A percentile compares a stretch with the other conserved stretches of the same genome.
Evolutionary conservation across 1,284 basidiomycete species (phyloP).

Genomic region (Tranzscheliella williamsii): DNA sequence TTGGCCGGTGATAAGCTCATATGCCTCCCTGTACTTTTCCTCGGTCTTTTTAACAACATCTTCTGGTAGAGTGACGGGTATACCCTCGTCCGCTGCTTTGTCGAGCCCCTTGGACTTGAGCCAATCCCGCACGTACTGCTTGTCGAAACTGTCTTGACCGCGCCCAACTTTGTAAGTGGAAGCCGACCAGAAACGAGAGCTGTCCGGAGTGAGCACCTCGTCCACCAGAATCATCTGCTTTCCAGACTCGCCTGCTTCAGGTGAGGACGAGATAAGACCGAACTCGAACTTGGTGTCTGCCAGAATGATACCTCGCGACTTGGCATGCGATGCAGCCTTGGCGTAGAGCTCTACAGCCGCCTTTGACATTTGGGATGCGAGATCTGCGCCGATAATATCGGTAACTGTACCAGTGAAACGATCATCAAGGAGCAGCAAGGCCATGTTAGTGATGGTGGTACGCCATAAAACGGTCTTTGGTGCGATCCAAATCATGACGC

Average conservation of each 20-base stretch:
- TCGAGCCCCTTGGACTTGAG: conserved; percentile 51
- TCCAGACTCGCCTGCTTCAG: conserved; percentile 22
- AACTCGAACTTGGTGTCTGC: conserved; percentile 95
- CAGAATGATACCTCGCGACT: conserved; percentile 80
- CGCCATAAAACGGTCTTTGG: no score
- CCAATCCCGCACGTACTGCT: conserved; percentile 95
- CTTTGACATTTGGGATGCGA: conserved; percentile 70
- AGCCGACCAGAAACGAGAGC: conserved; percentile 92
- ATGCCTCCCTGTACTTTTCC: conserved; percentile 57
- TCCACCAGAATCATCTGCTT: conserved; percentile 82
- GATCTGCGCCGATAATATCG: conserved; percentile 59
- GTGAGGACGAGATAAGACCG: conserved; percentile 67
- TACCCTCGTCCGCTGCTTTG: conserved; percentile 47
- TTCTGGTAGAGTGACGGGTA: conserved; percentile 48
- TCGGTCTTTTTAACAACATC: conserved; percentile 52
- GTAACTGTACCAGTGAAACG: conserved; percentile 9
- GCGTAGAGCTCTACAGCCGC: conserved; percentile 74
- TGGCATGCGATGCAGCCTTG: conserved; percentile 77
- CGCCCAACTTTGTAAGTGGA: conserved; percentile 74
- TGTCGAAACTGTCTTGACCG: conserved; percentile 89
- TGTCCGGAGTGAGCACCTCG: conserved; percentile 94
- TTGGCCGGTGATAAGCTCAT: conserved; percentile 49
- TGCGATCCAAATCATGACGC: no score
- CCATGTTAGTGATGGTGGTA: no score
- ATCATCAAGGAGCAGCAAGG: no score